Evolutionary conservation across 257 asterid species (phyloP).

Genomic region (Solanum tarijense): DNA sequence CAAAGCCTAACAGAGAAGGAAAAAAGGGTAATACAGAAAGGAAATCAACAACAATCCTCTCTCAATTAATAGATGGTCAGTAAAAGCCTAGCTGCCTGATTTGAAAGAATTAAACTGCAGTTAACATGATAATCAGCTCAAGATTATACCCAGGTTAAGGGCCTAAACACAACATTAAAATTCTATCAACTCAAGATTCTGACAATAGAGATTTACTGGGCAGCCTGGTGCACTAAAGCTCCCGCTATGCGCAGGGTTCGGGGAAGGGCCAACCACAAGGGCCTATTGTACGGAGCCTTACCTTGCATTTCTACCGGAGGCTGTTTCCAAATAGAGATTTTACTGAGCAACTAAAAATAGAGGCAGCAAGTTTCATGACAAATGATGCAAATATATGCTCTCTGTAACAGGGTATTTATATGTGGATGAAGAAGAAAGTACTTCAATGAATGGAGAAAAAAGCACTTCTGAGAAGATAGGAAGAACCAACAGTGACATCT

Average conservation of each 20-base stretch:
- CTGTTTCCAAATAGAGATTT: background rate
- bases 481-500: background rate
- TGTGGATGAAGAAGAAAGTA: background rate
- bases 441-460: background rate
- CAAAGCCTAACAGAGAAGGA: slow-evolving; percentile 55
- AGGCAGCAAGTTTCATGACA: background rate
- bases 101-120: background rate
- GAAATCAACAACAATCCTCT: background rate
- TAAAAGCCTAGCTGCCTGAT: background rate
- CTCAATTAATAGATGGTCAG: background rate
- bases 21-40: background rate
- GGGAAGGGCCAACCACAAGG: background rate
- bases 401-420: background rate
- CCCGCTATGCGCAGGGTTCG: background rate
- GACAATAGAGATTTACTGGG: background rate
- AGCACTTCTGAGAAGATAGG: background rate
- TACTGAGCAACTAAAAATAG: background rate
- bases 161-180: background rate
- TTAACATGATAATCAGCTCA: background rate
- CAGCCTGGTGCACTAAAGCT: background rate
- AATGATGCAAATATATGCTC: background rate
- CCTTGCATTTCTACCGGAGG: background rate
- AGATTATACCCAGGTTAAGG: background rate
- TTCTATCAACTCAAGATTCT: background rate
- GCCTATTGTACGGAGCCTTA: background rate